Percentiles rank a stretch among this genome's conserved stretches.
Evolutionary conservation across 2,329 filamentous ascomycete species (phyloP).

Genomic region (Pochonia chlamydosporia): DNA sequence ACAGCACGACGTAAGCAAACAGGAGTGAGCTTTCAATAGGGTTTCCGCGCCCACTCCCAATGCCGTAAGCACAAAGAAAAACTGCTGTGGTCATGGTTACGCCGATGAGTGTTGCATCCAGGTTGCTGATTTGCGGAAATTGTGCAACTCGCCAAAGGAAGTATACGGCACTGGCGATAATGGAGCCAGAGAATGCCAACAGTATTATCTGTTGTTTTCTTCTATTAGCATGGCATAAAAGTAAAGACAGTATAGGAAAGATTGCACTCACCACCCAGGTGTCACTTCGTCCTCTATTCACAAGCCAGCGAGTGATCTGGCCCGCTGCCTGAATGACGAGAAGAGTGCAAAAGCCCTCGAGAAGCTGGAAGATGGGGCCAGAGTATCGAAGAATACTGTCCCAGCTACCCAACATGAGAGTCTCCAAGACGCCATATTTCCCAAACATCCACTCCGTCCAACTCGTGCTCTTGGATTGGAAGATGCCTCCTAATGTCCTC

Average conservation of each 20-base stretch:
- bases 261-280: conserved; percentile 78
- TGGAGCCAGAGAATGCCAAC: conserved; percentile 78
- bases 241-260: background rate
- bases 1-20: conserved; percentile 96
- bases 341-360: conserved; percentile 94
- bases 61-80: conserved; percentile 89
- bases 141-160: conserved; percentile 93
- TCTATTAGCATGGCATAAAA: conserved; percentile 24
- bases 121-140: conserved; percentile 87
- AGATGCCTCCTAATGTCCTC: conserved; percentile 65
- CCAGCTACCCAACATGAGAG: conserved; percentile 77
- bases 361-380: conserved; percentile 87
- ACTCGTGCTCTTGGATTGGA: conserved; percentile 56
- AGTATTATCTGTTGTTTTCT: conserved; percentile 85
- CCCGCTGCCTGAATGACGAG: conserved; percentile 92
- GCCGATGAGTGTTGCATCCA: conserved; percentile 88
- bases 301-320: conserved; percentile 90
- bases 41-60: conserved; percentile 88
- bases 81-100: conserved; percentile 88
- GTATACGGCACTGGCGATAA: conserved; percentile 90
- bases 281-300: conserved; percentile 88
- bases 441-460: conserved; percentile 85
- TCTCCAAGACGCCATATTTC: conserved; percentile 75
- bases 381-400: conserved; percentile 85
- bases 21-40: conserved; percentile 91